These are phyloP conservation scores for Trichoderma oligosporum DNA, from an alignment of 2,329 filamentous ascomycete genomes.

Conservation along the genomic window DNA sequence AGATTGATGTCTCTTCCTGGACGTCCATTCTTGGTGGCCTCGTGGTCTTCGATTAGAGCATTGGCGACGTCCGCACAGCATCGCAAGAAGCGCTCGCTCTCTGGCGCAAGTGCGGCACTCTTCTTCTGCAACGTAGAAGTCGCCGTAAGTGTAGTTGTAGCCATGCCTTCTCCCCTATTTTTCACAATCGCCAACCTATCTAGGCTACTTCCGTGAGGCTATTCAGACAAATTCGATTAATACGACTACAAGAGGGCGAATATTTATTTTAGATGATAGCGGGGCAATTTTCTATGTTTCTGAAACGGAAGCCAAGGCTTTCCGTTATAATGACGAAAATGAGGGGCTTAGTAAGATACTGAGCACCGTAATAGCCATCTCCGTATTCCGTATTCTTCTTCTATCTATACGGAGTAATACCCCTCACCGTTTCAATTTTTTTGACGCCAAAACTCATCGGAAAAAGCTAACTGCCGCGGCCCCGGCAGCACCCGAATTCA, in stretches of 20 bases:
- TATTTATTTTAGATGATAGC: slow-evolving; percentile 4
- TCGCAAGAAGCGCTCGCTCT: slow-evolving; percentile 90
- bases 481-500: slow-evolving; percentile 25
- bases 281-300: neutral
- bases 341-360: too few relatives aligned
- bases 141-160: slow-evolving; percentile 59
- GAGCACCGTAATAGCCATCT: neutral
- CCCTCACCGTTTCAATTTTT: slow-evolving; percentile 10
- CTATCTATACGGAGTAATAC: neutral
- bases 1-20: slow-evolving; percentile 86
- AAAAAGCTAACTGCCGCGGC: slow-evolving; percentile 26
- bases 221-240: neutral
- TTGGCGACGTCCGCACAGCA: slow-evolving; percentile 95
- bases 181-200: neutral
- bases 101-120: slow-evolving; percentile 71
- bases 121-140: slow-evolving; percentile 69
- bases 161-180: slow-evolving; percentile 30
- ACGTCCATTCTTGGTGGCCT: slow-evolving; percentile 70
- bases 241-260: neutral
- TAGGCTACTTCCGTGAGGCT: neutral
- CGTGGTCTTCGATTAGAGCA: slow-evolving; percentile 89
- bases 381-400: neutral
- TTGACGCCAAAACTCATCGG: slow-evolving; percentile 17
- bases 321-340: neutral
- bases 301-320: neutral